A percentile compares a stretch with the other conserved stretches of the same genome.
phyloP scores from a whole-genome alignment of 2,329 filamentous ascomycete species.

The Colletotrichum chrysophilum region DNA sequence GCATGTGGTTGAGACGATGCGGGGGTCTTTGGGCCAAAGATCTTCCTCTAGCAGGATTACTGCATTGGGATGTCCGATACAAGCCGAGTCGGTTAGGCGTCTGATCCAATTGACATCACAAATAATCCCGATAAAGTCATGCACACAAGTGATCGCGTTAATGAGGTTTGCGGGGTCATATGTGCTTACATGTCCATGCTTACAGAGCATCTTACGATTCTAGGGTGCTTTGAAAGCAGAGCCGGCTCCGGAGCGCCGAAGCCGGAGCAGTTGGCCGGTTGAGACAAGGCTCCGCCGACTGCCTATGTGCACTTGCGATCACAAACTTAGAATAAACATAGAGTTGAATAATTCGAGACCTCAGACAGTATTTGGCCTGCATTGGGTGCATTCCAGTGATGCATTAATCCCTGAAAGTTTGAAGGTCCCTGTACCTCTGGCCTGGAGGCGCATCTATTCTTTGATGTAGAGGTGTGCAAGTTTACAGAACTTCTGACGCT shows the following conservation, averaged over 20 bases:
- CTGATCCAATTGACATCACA: neutral
- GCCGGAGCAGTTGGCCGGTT: neutral
- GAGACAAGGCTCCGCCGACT: neutral
- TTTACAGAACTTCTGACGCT: rapidly evolving
- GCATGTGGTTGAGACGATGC: neutral
- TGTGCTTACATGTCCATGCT: neutral
- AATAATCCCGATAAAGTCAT: neutral
- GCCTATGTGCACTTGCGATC: neutral
- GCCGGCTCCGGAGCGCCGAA: neutral
- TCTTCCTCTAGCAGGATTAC: neutral
- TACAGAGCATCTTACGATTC: neutral
- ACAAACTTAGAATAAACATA: neutral
- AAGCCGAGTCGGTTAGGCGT: neutral
- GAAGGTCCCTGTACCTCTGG: neutral
- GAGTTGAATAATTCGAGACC: neutral
- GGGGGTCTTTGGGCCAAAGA: neutral
- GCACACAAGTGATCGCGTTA: neutral
- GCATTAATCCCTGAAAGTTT: neutral
- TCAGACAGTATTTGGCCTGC: neutral
- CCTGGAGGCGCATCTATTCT: neutral
- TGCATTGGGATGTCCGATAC: neutral
- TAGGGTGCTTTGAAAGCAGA: neutral
- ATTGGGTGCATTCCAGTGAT: neutral
- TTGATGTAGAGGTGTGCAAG: neutral
- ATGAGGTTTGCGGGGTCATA: neutral